phyloP scores from a whole-genome alignment of 164 flowering plant genomes.

The Liriodendron chinense region DNA sequence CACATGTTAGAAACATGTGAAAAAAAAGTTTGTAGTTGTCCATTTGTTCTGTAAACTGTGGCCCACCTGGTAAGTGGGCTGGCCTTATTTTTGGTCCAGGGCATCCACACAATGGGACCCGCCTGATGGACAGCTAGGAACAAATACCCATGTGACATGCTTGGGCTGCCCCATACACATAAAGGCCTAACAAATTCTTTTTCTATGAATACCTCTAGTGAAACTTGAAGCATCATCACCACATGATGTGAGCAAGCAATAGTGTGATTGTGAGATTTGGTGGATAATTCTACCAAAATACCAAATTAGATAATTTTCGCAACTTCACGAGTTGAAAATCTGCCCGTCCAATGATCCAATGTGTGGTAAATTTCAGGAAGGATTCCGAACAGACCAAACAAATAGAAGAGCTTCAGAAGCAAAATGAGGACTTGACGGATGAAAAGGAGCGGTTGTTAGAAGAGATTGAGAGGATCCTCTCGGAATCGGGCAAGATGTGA shows the following conservation, averaged over 20 bases:
- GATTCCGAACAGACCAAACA: constrained; percentile 89
- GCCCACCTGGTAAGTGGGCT: neutral
- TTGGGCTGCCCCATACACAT: too few relatives aligned
- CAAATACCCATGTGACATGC: neutral
- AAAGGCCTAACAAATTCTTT: too few relatives aligned
- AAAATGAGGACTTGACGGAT: constrained; percentile 55
- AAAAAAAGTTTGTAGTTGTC: neutral
- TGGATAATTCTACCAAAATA: neutral
- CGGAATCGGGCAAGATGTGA: constrained; percentile 46
- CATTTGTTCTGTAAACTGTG: neutral
- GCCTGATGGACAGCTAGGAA: neutral
- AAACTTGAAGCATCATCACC: neutral
- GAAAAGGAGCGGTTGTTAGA: constrained; percentile 73
- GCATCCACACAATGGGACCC: neutral
- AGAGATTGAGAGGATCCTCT: constrained; percentile 66
- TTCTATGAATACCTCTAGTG: too few relatives aligned
- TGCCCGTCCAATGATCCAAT: neutral
- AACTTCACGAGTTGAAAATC: neutral
- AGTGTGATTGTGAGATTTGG: neutral
- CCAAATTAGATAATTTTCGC: neutral
- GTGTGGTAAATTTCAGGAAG: constrained; percentile 46
- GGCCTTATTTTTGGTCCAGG: neutral
- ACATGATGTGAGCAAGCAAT: neutral
- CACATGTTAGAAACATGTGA: too few relatives aligned
- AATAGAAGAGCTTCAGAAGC: constrained; percentile 78